Evolutionary conservation across 331 rosid genomes (phyloP).

Genomic region (Ulmus americana): DNA sequence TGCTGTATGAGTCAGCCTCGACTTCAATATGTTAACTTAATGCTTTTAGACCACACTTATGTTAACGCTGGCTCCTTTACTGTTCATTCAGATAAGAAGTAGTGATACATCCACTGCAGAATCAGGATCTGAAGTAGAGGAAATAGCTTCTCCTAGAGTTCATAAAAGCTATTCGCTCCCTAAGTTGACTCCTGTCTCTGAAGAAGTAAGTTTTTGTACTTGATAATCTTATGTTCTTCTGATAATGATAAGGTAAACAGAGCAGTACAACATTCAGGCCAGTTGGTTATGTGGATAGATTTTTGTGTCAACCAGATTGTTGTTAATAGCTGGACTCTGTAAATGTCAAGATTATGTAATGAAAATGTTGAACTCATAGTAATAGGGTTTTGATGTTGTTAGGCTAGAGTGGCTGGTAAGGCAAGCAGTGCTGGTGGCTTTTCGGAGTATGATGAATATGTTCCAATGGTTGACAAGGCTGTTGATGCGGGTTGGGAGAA

Average conservation of each 20-base stretch:
- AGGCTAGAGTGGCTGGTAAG: constrained; percentile 59
- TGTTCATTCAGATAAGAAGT: constrained; percentile 46
- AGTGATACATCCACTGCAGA: constrained; percentile 89
- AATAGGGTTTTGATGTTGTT: constrained; percentile 25
- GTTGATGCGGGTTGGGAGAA: constrained; percentile 57
- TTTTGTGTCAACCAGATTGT: not conserved
- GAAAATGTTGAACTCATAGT: constrained; percentile 4
- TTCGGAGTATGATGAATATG: constrained; percentile 57
- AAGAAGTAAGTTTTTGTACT: constrained; percentile 54
- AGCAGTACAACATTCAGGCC: not conserved
- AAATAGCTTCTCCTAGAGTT: constrained; percentile 69
- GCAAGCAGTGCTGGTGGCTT: constrained; percentile 28
- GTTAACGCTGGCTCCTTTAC: constrained; percentile 17
- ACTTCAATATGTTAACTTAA: not conserved
- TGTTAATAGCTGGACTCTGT: not conserved
- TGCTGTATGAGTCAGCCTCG: not conserved
- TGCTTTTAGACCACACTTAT: not conserved
- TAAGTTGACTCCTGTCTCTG: constrained; percentile 72
- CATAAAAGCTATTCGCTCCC: constrained; percentile 47
- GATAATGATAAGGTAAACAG: not conserved
- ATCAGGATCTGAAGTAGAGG: constrained; percentile 92
- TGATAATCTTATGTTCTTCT: not conserved
- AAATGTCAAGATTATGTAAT: not conserved
- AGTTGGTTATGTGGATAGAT: not conserved
- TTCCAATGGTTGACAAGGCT: constrained; percentile 87